Base-by-base conservation (phyloP, 257 asterid genomes). In the Ligustrum vulgare region DNA sequence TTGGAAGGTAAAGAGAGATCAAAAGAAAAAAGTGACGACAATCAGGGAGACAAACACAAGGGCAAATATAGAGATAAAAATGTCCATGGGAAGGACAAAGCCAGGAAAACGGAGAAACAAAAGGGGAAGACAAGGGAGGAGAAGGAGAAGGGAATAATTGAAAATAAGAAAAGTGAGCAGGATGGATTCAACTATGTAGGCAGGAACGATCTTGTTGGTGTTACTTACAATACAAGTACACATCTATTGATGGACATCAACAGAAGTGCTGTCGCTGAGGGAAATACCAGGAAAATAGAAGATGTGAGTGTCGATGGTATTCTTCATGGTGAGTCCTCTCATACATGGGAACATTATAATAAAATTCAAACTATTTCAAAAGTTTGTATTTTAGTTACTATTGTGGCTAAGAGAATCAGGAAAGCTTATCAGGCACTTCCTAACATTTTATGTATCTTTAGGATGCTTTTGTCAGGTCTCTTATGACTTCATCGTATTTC, bases 241-340 rank as follows among this genome's bases (percentile, higher is more conserved):
- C 72, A 43, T 60, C 56, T 78, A 35, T 82, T 79, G 56, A 81
- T 75, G 80, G 89, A 82, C 51, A 76, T 45, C 60, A 66, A n/a
- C 67, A 78, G 43, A 72, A 83, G 56, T 82, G 77, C 80, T 71
- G 58, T 58, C 25, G 75, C 60, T 80, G 93, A 82, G 62, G 90
- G 70, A 73, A 83, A 78, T 75, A 65, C 68, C 84, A 81, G 81
- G 88, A 92, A 92, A 83, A 80, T 91, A 70, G 86, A 87, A 79
- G 90, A 84, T 67, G 67, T 73, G 75, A 69, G 31, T 77, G 45
- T 82, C 20, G 89, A 92, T 87, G 96, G 97, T 81, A 85, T 90
- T 73, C 68, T 81, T 71, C 91, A 81, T 71, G 96, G 96, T 92
- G 92, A 90, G 96, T 85, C 35, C 77, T 75, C 43, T 73, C 71